These are phyloP conservation scores for Letharia lupina DNA, from an alignment of 495 filamentous ascomycete genomes.

Conservation along the genomic window DNA sequence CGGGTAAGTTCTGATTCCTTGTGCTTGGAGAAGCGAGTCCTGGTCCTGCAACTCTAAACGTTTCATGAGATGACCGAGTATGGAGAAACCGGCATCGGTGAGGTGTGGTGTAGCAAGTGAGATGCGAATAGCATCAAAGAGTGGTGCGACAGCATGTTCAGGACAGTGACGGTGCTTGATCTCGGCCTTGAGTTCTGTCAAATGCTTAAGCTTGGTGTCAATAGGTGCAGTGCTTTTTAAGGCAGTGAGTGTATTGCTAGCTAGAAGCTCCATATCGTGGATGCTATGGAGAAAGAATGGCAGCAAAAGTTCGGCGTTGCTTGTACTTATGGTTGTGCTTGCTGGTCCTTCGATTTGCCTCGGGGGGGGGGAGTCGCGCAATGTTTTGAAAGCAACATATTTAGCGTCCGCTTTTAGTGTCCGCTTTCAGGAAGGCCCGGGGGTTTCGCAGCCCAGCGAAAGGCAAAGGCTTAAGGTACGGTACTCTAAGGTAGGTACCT, in stretches of 20 bases:
- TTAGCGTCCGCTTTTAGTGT: neutral
- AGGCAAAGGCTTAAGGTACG: no score
- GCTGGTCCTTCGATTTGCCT: no score
- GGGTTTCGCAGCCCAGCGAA: no score
- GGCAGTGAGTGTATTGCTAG: slow-evolving; percentile 15
- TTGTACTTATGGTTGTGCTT: neutral
- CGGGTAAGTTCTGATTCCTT: slow-evolving; percentile 56
- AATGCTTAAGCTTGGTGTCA: slow-evolving; percentile 60
- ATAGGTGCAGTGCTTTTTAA: slow-evolving; percentile 13
- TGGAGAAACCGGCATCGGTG: slow-evolving; percentile 69
- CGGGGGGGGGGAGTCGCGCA: neutral
- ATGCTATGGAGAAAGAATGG: neutral
- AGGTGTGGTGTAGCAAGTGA: slow-evolving; percentile 68
- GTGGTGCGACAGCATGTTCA: slow-evolving; percentile 55
- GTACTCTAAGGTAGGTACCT: no score
- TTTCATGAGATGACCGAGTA: slow-evolving; percentile 75
- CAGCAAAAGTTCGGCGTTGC: neutral
- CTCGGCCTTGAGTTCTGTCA: slow-evolving; percentile 68
- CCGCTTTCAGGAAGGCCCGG: neutral
- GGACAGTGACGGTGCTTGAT: slow-evolving; percentile 87
- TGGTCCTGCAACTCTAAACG: slow-evolving; percentile 75
- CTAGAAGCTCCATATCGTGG: slow-evolving; percentile 16
- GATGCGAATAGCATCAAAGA: slow-evolving; percentile 65
- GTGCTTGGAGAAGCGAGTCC: slow-evolving; percentile 54
- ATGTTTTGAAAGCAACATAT: neutral